Evolutionary conservation across 2,329 filamentous ascomycete species (phyloP).

Genomic region (Xylariaceae sp.): DNA sequence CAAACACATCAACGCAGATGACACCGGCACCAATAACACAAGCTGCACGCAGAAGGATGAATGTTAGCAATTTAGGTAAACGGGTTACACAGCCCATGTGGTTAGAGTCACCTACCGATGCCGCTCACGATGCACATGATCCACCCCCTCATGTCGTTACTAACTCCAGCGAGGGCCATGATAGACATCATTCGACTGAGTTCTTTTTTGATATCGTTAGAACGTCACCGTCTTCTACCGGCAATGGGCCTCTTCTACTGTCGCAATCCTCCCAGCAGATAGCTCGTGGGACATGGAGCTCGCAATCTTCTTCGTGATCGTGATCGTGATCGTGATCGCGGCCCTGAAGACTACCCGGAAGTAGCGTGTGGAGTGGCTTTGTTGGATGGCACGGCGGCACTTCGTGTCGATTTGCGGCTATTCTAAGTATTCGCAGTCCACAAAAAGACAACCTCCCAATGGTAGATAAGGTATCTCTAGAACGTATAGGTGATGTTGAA

Average conservation of each 20-base stretch:
- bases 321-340: background rate
- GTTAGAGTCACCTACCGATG: constrained; percentile 55
- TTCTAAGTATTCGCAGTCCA: background rate
- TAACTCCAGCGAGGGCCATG: constrained; percentile 53
- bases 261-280: constrained; percentile 14
- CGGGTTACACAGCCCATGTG: constrained; percentile 7
- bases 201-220: constrained; percentile 21
- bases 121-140: constrained; percentile 88
- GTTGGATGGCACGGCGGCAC: background rate
- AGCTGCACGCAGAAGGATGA: constrained; percentile 44
- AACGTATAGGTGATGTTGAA: background rate
- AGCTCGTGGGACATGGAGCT: constrained; percentile 31
- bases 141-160: constrained; percentile 91
- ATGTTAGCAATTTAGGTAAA: constrained; percentile 24
- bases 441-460: background rate
- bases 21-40: constrained; percentile 79
- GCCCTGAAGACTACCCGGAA: background rate
- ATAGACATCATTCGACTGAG: constrained; percentile 28
- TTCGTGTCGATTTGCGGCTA: background rate
- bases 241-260: constrained; percentile 16
- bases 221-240: constrained; percentile 27
- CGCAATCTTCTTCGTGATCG: background rate
- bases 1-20: constrained; percentile 82
- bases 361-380: background rate
- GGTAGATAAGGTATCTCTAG: too few species aligned